Conservation (phyloP, 352 stramenopile genomes). For the Globisporangium megalacanthum region DNA sequence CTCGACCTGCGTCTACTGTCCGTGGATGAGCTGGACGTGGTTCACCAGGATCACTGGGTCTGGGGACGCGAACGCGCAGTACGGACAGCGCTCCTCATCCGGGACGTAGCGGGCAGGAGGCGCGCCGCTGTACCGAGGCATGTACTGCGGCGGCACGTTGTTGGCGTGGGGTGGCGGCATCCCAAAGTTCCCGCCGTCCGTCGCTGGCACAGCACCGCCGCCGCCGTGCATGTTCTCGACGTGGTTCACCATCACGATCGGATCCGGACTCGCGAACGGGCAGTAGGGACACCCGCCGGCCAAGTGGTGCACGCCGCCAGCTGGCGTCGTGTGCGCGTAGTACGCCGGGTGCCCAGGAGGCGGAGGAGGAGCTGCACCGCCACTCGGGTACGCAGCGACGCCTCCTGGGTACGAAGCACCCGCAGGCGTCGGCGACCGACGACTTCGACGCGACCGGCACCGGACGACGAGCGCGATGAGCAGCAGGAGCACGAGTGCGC, state of each 20-base stretch:
- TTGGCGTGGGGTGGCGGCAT: constrained; percentile 2
- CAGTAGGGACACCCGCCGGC: constrained; percentile 55
- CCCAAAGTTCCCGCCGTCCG: constrained; percentile 10
- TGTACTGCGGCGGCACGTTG: not conserved
- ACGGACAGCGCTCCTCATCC: constrained; percentile 51
- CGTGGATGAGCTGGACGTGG: constrained; percentile 70
- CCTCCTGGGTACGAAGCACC: constrained; percentile 7
- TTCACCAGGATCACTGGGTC: constrained; percentile 72
- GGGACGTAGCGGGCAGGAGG: constrained; percentile 4
- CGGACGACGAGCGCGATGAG: constrained; percentile 31
- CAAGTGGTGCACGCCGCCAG: constrained; percentile 8
- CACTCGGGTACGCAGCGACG: not conserved
- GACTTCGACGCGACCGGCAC: constrained; percentile 23
- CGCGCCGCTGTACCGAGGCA: constrained; percentile 1
- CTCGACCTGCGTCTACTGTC: constrained; percentile 1
- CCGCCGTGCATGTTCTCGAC: constrained; percentile 42
- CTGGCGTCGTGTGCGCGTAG: constrained; percentile 16
- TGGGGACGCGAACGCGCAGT: constrained; percentile 44
- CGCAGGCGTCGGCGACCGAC: constrained; percentile 1
- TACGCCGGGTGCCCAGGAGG: constrained; percentile 6
- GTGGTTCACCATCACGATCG: constrained; percentile 63
- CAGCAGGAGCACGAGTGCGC: constrained; percentile 46
- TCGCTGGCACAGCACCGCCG: constrained; percentile 10
- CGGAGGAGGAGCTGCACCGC: too few relatives aligned
- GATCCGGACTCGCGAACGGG: constrained; percentile 33